Conservation (phyloP, 164 flowering plant genomes). For the Platanus orientalis region DNA sequence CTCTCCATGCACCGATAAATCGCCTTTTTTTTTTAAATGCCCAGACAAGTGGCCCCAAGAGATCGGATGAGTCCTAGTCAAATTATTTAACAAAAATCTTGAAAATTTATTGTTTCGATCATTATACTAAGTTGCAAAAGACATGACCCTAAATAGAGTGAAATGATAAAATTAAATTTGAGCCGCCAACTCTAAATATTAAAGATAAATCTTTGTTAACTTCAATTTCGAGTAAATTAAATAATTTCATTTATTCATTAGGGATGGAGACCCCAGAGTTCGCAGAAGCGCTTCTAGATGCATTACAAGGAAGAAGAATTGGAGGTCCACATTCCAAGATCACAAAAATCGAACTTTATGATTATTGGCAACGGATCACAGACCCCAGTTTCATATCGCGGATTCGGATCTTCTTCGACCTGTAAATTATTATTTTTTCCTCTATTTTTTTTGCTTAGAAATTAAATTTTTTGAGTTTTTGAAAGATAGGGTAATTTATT, state of each 20-base stretch:
- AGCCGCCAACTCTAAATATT: no score
- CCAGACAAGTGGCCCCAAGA: no score
- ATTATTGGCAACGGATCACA: constrained; percentile 28
- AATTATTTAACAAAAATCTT: no score
- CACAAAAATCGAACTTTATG: constrained; percentile 27
- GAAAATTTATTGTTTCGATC: no score
- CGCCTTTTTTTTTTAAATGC: no score
- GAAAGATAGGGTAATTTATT: not conserved
- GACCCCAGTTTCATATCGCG: constrained; percentile 25
- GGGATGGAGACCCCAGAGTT: constrained; percentile 39
- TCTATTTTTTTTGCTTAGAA: not conserved
- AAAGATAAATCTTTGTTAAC: no score
- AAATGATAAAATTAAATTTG: no score
- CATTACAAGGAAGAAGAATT: constrained; percentile 23
- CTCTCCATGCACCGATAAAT: no score
- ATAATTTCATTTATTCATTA: constrained; percentile 3
- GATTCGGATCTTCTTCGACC: constrained; percentile 29
- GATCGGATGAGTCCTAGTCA: no score
- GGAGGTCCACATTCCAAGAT: constrained; percentile 14
- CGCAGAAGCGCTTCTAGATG: constrained; percentile 32
- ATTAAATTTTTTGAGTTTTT: not conserved
- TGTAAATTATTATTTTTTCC: constrained; percentile 20
- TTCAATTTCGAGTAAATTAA: not conserved
- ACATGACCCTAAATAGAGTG: no score
- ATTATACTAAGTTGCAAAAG: no score